Base-by-base conservation (phyloP, 306 rosid genomes). In the Carpinus fangiana region DNA sequence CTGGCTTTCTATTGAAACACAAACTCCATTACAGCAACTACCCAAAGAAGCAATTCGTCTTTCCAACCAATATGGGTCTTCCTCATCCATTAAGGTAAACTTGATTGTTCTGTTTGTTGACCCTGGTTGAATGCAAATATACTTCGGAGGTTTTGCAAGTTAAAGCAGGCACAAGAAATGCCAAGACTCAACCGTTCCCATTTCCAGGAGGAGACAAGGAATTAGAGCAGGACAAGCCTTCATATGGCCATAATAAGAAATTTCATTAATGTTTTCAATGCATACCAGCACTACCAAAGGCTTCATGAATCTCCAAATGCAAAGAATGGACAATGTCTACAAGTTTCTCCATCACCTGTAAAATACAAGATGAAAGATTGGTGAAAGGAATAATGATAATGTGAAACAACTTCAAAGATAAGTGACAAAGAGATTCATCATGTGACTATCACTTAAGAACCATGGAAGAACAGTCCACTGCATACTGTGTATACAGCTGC, bases 301-400 rank as follows among this genome's bases (percentile, higher is more conserved):
- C 92, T 81, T 93, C 97, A 53, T 86, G 90, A 83, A 93, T 96
- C 92, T 91, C 94, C 91, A 91, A 86, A 84, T 96, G 94, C 77
- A 96, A 87, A 84, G 81, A 91, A 78, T 91, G 92, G 56, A 96
- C 98, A 2, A 91, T 78, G 78, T 96, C 98, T 41, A 84, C 94
- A 55, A 96, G 94, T 82, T 93, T 91, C 89, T 96, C 97, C 99
- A 96, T 96, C 82, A 93, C 93, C 99, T 96, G 92, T 34, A 84
- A 41, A 73, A 84, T 76, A 82, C 76, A 86, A 76, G 67, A 60
- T 85, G 74, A 74, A 65, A 78, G 28, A 81, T 70, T 81, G 66
- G 21, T 81, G 73, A 73, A 51, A 21, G 41, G 78, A 73, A 51
- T 23, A 50, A 79, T 16, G 70, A 52, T 69, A 31, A 75, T 73